A percentile compares a stretch with the other conserved stretches of the same genome.
Evolutionary conservation across 495 filamentous ascomycete species (phyloP).

Genomic region (Xylaria flabelliformis): DNA sequence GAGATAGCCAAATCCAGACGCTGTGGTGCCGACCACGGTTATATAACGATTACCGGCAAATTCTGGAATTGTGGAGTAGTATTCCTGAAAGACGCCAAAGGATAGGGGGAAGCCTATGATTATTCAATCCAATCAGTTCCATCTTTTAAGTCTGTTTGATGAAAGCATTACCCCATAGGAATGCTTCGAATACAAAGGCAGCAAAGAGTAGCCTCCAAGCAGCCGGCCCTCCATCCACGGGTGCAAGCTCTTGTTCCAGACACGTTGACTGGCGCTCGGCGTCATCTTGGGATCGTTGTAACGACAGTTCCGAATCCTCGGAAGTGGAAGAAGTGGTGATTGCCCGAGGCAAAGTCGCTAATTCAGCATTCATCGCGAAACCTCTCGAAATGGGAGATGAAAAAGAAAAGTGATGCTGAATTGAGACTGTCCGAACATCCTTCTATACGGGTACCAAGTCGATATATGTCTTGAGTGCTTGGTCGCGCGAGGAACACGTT

Average conservation of each 20-base stretch:
- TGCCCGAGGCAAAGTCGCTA: neutral
- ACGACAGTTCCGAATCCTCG: neutral
- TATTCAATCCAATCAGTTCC: neutral
- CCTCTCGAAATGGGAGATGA: too few species aligned
- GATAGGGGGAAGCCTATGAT: conserved; percentile 42
- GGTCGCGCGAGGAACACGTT: neutral
- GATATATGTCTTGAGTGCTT: neutral
- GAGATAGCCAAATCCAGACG: conserved; percentile 43
- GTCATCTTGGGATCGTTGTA: neutral
- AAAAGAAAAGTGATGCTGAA: neutral
- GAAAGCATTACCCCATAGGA: conserved; percentile 35
- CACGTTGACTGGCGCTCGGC: neutral
- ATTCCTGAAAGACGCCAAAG: conserved; percentile 48
- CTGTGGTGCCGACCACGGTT: conserved; percentile 43
- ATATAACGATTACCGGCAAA: conserved; percentile 40
- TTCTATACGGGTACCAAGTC: neutral
- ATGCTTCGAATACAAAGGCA: conserved; percentile 40
- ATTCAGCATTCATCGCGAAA: neutral
- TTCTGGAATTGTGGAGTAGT: conserved; percentile 41
- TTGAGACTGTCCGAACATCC: neutral
- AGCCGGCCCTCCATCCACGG: conserved; percentile 21
- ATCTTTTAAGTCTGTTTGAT: neutral
- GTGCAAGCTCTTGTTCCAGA: conserved; percentile 18
- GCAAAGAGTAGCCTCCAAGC: conserved; percentile 35
- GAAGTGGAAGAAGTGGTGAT: neutral